These are phyloP conservation scores for Neoarthrinium moseri DNA, from an alignment of 2,329 filamentous ascomycete genomes.

Conservation along the genomic window DNA sequence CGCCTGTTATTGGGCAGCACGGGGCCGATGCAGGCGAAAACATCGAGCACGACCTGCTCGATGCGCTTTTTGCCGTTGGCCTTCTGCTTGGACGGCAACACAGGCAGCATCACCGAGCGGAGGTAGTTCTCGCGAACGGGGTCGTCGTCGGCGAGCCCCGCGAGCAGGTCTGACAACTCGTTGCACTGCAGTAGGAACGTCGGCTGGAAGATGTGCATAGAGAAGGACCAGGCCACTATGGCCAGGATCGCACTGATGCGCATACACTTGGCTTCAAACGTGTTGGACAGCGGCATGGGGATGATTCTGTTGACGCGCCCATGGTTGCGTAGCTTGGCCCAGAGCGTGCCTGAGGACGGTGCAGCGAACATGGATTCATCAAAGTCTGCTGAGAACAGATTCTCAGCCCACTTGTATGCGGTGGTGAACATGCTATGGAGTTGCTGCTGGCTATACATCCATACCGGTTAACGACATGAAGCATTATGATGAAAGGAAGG, in stretches of 20 bases:
- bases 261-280: constrained; percentile 33
- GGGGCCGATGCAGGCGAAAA: constrained; percentile 31
- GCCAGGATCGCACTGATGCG: constrained; percentile 32
- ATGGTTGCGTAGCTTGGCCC: constrained; percentile 9
- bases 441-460: constrained; percentile 6
- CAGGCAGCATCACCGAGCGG: constrained; percentile 28
- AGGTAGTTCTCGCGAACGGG: constrained; percentile 28
- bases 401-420: constrained; percentile 4
- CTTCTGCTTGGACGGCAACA: constrained; percentile 27
- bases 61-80: constrained; percentile 24
- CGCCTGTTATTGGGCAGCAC: constrained; percentile 29
- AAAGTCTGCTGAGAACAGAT: constrained; percentile 6
- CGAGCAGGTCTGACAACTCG: constrained; percentile 28
- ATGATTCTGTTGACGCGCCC: constrained; percentile 11
- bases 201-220: constrained; percentile 33
- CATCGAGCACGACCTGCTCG: constrained; percentile 31
- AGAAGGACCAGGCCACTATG: constrained; percentile 29
- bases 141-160: constrained; percentile 26
- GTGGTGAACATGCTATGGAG: constrained; percentile 8
- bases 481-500: background rate
- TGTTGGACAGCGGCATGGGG: constrained; percentile 33
- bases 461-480: background rate
- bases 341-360: background rate
- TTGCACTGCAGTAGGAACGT: constrained; percentile 30
- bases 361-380: background rate